phyloP scores from a whole-genome alignment of 2,329 filamentous ascomycete genomes.

The Fusarium tjaetaba region DNA sequence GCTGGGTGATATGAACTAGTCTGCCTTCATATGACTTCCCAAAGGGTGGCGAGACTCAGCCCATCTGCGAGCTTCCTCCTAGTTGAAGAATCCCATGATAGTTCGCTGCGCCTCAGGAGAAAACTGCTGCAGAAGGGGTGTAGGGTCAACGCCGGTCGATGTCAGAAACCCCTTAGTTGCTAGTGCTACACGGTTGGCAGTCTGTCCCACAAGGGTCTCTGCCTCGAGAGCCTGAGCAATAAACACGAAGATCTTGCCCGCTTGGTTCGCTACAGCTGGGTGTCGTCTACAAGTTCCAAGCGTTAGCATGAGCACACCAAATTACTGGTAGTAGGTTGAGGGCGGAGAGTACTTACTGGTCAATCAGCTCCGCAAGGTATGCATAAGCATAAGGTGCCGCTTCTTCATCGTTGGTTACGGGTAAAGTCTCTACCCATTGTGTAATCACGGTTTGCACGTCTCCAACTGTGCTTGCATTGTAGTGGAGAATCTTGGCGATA shows the following conservation, averaged over 20 bases:
- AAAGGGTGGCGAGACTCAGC: not conserved
- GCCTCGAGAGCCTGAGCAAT: constrained; percentile 91
- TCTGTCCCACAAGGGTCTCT: constrained; percentile 87
- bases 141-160: constrained; percentile 77
- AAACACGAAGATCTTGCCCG: constrained; percentile 82
- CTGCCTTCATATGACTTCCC: not conserved
- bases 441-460: constrained; percentile 79
- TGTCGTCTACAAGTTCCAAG: constrained; percentile 72
- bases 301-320: constrained; percentile 40
- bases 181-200: constrained; percentile 77
- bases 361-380: constrained; percentile 90
- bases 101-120: constrained; percentile 82
- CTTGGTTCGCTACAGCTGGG: constrained; percentile 79
- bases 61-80: constrained; percentile 39
- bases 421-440: constrained; percentile 92
- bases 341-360: constrained; percentile 75
- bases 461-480: constrained; percentile 79
- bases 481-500: constrained; percentile 96
- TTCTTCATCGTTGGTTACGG: constrained; percentile 94
- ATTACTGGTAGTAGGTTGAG: not conserved
- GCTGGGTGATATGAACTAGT: not conserved
- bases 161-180: constrained; percentile 82
- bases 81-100: constrained; percentile 82
- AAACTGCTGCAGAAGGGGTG: constrained; percentile 78
- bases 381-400: constrained; percentile 95